Evolutionary conservation across 306 rosid species (phyloP), one percentile per base, ranked within the genome.

Genomic region (Trifolium dubium): DNA sequence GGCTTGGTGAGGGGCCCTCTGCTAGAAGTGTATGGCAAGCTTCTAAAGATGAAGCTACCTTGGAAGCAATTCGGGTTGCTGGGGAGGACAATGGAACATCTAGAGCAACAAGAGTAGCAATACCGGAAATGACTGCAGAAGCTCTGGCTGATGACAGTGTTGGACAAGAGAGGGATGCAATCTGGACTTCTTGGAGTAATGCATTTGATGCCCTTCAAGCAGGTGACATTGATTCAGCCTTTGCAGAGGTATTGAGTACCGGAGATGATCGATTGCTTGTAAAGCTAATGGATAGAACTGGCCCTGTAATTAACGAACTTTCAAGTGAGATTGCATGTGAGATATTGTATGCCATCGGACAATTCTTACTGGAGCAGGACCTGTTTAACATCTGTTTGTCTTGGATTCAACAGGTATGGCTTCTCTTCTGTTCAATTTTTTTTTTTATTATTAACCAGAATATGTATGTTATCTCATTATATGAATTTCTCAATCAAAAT

Each of bases 21-120:
- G 98, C 98, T 46, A 89, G 98, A 85, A 91, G 98, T 67, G 98
- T 94, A 39, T 94, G 98, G 98, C 98, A 88, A 83, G 97, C 98
- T 61, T 94, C 97, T 5, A 94, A 94, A 81, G 98, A 94, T 61
- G 98, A 94, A 88, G 98, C 98, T 66, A 92, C 98, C 61, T 81
- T 94, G 80, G 96, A 89, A 87, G 98, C 98, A 64, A 94, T 94
- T 81, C 85, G 97, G 47, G 93, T 91, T 43, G 97, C 95, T 49
- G 98, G 98, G 23, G 98, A 94, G 50, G 98, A 94, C 83, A 86
- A 83, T 55, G 97, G 89, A 74, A 79, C 89, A 54, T 85, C 98
- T 76, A 84, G 90, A 73, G 80, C 90, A 54, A 72, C 91, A 67
- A 94, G 93, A 73, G 96, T 82, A 50, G 90, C 92, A 12, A 82